phyloP scores from a whole-genome alignment of 441 rosid genomes.

The Bruguiera hainesii region DNA sequence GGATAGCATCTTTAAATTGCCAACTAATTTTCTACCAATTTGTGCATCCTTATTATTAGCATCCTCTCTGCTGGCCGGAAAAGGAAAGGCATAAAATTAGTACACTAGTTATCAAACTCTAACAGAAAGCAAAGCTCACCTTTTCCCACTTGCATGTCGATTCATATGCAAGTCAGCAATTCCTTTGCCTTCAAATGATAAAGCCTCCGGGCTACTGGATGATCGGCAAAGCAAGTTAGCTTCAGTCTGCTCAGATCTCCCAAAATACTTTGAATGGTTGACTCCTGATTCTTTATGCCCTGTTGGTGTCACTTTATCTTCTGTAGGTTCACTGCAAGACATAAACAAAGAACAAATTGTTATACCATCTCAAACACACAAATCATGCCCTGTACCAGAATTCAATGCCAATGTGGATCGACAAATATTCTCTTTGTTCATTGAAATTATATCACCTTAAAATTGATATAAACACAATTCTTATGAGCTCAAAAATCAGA shows the following conservation, averaged over 20 bases:
- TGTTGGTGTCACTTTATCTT: conserved; percentile 21
- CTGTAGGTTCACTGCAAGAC: conserved; percentile 30
- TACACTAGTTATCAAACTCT: neutral
- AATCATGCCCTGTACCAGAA: too few species aligned
- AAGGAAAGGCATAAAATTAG: neutral
- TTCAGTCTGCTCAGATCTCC: conserved; percentile 31
- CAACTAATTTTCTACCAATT: conserved; percentile 25
- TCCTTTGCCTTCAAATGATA: conserved; percentile 28
- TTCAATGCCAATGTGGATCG: too few species aligned
- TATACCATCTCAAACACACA: neutral
- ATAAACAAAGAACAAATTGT: conserved; percentile 9
- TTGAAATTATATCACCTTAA: neutral
- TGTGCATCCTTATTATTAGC: conserved; percentile 21
- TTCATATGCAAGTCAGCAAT: conserved; percentile 16
- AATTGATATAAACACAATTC: conserved; percentile 1
- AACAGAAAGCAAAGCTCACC: conserved; percentile 25
- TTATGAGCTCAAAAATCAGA: neutral
- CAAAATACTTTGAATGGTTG: conserved; percentile 34
- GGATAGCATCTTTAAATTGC: conserved; percentile 18
- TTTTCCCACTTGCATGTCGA: conserved; percentile 28
- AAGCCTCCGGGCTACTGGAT: conserved; percentile 25
- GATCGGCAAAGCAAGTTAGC: conserved; percentile 29
- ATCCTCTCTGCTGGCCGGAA: conserved; percentile 20
- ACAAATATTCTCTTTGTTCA: too few species aligned
- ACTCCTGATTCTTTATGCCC: conserved; percentile 39